Evolutionary conservation across 176 grass and related monocot species (phyloP), one percentile per base, ranked within the genome.

Genomic region (Musa acuminata): DNA sequence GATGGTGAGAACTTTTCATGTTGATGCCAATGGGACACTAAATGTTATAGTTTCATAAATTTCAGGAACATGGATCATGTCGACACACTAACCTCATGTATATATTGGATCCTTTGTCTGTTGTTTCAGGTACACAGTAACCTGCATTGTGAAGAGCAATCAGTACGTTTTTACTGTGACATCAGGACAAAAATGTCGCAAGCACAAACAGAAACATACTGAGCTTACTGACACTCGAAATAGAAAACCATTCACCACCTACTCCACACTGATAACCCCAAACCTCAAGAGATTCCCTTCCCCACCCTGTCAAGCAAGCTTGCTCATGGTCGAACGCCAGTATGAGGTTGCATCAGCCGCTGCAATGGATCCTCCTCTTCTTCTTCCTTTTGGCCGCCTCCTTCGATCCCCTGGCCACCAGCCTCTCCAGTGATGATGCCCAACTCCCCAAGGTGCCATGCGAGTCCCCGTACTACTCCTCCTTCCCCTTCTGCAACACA

Each of bases 401-500:
- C 24, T 12, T 29, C 24, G 1, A 26, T 35, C 35, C 26, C 25
- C 25, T 13, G 8, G 11, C 21, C 7, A 13, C 26, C 64, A 29
- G 24, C 64, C 9, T 67, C 24, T 26, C 64, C 26, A 8, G 64
- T 67, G 26, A 67, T 35, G 24, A 26, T 8, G 12, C 3, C 64
- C 24, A 51, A 25, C 27, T 72, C 62, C 84, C 75, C n/a, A 77
- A 51, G 49, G 50, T 50, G 29, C 84, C 95, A 27, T 98, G 95
- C 73, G 21, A 77, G 13, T 8, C 21, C 0, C 65, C 82, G 52
- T 20, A 59, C 6, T 72, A 79, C 17, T 57, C 67, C 55, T 49
- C 81, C 21, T 85, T 85, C 72, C 72, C 82, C 64, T 98, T 93
- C 88, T 98, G 90, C 75, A 78, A 98, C 65, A 77, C 73, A 11